Evolutionary conservation across 768 basidiomycete species (phyloP), one percentile per base, ranked within the genome.

Genomic region (Calocybe indica): DNA sequence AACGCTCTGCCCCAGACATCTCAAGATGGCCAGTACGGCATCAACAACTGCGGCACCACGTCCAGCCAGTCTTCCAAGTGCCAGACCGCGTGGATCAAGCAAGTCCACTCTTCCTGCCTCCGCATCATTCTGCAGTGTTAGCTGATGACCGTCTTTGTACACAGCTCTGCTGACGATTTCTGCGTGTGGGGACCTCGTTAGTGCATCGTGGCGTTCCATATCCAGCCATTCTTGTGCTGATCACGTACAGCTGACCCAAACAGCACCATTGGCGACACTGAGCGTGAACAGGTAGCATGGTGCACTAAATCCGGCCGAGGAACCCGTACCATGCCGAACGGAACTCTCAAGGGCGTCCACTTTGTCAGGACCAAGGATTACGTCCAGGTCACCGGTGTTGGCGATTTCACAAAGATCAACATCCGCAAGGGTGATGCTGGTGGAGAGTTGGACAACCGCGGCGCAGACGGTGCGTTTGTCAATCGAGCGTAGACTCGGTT

Each of bases 391-490:
- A 73, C 70, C 56, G 84, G 87, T 22, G 68, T 76, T 36, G 85
- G 86, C 29, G 78, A 92, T 59, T 72, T 89, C 53, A 86, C 85
- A 15, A 76, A 68, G 52, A 62, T 93, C 58, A 76, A 88, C 66
- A 60, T 92, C 35, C 58, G 60, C 1, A 43, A 56, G 0, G 68
- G 63, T 4, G 90, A 92, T 56, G 66, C 57, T 14, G 73, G 72
- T 29, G 90, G 90, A 45, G 90, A 92, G 60, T 71, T 88, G 37
- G 85, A 89, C 61, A 78, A 84, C 38, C 73, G 80, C 43, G 85
- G 85, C 41, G 80, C 85, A 50, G 85, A 86, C 55, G 72, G 70
- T 62, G 54, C 33, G 54, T 37, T 8, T 31, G 6, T n/a, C 29
- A 14, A 28, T 4, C 29, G 22, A 37, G 10, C 5, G 13, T 45